Conservation (phyloP, 2,329 filamentous ascomycete genomes). For the Xylaria polymorpha region DNA sequence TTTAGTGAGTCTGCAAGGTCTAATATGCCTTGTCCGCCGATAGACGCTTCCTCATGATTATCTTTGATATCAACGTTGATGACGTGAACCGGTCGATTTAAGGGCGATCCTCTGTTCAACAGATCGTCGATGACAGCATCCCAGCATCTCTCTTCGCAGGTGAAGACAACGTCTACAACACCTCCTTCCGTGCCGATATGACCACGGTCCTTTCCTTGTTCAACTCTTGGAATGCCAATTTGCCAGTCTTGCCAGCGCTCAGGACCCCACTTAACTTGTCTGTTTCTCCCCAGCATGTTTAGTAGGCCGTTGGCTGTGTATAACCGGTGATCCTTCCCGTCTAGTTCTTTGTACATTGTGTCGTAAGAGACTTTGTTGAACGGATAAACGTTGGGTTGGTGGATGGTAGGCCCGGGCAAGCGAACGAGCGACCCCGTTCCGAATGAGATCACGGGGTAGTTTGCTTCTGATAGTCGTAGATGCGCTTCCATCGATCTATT, state of each 20-base stretch:
- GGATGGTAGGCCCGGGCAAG: slow-evolving; percentile 88
- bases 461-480: slow-evolving; percentile 83
- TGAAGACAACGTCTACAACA: slow-evolving; percentile 93
- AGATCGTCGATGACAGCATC: slow-evolving; percentile 97
- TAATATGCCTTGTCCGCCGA: slow-evolving; percentile 90
- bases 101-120: slow-evolving; percentile 81
- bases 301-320: slow-evolving; percentile 93
- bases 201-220: slow-evolving; percentile 81
- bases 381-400: slow-evolving; percentile 95
- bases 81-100: slow-evolving; percentile 95
- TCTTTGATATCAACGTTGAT: slow-evolving; percentile 99
- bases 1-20: slow-evolving; percentile 91
- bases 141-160: slow-evolving; percentile 98
- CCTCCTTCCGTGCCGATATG: slow-evolving; percentile 85
- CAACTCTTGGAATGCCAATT: slow-evolving; percentile 82
- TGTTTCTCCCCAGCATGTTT: slow-evolving; percentile 94
- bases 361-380: slow-evolving; percentile 98
- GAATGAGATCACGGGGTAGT: slow-evolving; percentile 97
- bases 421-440: slow-evolving; percentile 95
- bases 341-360: slow-evolving; percentile 91
- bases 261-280: slow-evolving; percentile 91
- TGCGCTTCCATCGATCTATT: slow-evolving; percentile 97
- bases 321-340: slow-evolving; percentile 83
- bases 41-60: slow-evolving; percentile 94
- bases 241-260: slow-evolving; percentile 99